These are phyloP conservation scores for Coemansia sp. DNA, from an alignment of 192 early-diverging fungal genomes.

Conservation along the genomic window DNA sequence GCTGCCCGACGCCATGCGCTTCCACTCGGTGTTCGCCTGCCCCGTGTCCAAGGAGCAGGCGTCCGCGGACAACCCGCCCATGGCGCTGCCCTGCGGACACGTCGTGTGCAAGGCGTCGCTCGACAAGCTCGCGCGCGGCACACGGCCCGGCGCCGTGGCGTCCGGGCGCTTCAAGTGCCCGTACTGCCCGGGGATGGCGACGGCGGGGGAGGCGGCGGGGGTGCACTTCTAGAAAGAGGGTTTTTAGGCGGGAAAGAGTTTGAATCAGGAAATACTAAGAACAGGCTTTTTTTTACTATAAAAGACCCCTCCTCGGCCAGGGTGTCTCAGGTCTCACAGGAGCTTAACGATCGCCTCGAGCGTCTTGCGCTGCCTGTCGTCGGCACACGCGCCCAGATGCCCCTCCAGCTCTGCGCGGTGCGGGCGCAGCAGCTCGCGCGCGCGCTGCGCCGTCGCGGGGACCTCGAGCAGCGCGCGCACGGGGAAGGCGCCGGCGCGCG, in stretches of 20 bases:
- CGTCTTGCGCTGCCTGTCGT: constrained; percentile 9
- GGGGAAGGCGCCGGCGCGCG: constrained; percentile 43
- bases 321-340: background rate
- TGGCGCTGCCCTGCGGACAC: constrained; percentile 97
- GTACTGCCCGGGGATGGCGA: constrained; percentile 89
- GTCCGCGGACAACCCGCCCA: constrained; percentile 89
- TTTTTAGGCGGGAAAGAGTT: background rate
- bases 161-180: constrained; percentile 88
- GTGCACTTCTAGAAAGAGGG: constrained; percentile 64
- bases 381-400: background rate
- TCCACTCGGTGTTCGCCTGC: constrained; percentile 94
- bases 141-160: constrained; percentile 45
- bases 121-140: constrained; percentile 71
- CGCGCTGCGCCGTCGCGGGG: constrained; percentile 18
- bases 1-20: constrained; percentile 76
- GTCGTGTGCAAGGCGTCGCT: constrained; percentile 91
- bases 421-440: constrained; percentile 19
- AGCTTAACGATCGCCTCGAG: constrained; percentile 15
- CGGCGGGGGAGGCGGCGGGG: constrained; percentile 66
- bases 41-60: constrained; percentile 96
- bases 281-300: background rate
- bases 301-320: background rate
- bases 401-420: constrained; percentile 8
- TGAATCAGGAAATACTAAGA: too few relatives aligned
- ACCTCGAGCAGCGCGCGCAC: constrained; percentile 48